A percentile compares a stretch with the other conserved stretches of the same genome.
Conservation (phyloP, 2,329 filamentous ascomycete species). For the Fusarium tjaetaba region DNA sequence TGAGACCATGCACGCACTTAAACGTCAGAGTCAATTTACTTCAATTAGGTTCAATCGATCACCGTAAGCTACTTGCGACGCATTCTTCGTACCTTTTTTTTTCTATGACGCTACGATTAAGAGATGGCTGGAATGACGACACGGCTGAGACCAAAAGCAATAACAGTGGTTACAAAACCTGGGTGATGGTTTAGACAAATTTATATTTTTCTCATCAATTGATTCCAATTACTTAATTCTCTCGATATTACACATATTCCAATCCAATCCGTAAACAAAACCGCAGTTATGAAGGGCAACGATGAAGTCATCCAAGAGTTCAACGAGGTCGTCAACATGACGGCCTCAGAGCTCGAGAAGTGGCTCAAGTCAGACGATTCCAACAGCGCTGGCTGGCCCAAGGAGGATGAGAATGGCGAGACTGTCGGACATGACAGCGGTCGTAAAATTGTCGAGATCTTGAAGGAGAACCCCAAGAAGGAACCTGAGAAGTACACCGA, state of each 20-base stretch:
- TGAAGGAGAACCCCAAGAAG: slow-evolving; percentile 69
- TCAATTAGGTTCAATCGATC: not conserved
- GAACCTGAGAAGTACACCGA: slow-evolving; percentile 66
- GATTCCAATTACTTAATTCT: not conserved
- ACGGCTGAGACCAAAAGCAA: slow-evolving; percentile 24
- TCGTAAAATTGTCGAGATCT: slow-evolving; percentile 70
- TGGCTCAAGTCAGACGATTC: slow-evolving; percentile 71
- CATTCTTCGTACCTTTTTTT: slow-evolving; percentile 1
- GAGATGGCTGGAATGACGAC: slow-evolving; percentile 32
- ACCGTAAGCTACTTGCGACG: slow-evolving; percentile 1
- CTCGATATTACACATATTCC: not conserved
- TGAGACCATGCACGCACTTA: slow-evolving; percentile 25
- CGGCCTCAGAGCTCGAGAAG: slow-evolving; percentile 65
- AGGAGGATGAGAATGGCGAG: slow-evolving; percentile 66
- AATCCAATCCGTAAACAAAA: not conserved
- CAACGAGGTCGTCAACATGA: slow-evolving; percentile 75
- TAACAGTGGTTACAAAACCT: slow-evolving; percentile 15
- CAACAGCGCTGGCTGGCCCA: slow-evolving; percentile 67
- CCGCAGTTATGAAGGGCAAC: slow-evolving; percentile 40
- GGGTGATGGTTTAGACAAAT: not conserved
- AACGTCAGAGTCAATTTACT: slow-evolving; percentile 4
- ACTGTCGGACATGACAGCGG: slow-evolving; percentile 72
- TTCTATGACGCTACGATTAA: slow-evolving; percentile 36
- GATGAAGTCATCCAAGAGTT: slow-evolving; percentile 63
- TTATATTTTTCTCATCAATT: not conserved